Evolutionary conservation across 192 early-diverging fungal species (phyloP), one percentile per base, ranked within the genome.

Genomic region (Geranomyces michiganensis): DNA sequence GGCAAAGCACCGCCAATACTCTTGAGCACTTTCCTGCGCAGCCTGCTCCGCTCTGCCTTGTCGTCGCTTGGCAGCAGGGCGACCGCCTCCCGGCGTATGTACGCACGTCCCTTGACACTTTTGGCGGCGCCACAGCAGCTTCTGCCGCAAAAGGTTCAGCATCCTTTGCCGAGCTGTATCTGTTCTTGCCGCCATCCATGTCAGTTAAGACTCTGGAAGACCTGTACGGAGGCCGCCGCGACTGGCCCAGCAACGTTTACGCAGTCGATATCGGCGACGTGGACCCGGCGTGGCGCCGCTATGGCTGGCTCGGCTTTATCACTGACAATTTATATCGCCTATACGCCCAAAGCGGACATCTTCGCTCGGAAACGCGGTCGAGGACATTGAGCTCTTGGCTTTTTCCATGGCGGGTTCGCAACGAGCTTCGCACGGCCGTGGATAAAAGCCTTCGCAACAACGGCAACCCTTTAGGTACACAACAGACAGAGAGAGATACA

Each of bases 211-310:
- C n/a, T 0, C 9, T 61, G 12, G 26, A 36, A 12, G 45, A 59
- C 24, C n/a, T 70, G 15, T 70, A 70, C 17, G 68, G 27, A 4
- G 31, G 32, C 13, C 14, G n/a, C 36, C 33, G 21, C n/a, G 17
- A 32, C n/a, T 70, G 55, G 58, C 68, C 68, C 12, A 10, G 19
- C 12, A 70, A 70, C 45, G 68, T 70, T 1, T 43, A 70, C 21
- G 68, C 33, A 0, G 59, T 70, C 10, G 58, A 70, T 61, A 59
- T 70, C 13, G 68, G 68, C 43, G 43, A 61, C 7, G 68, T 70
- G 68, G 17, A 61, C 33, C 12, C 6, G 1, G 14, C 13, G 8
- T 70, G 58, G 55, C 17, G 24, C 15, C 3, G 14, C 17, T 10
- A 36, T 1, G 58, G 68, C 15, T 61, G 56, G 68, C 0, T 32